Evolutionary conservation across 495 filamentous ascomycete species (phyloP), one percentile per base, ranked within the genome.

Genomic region (Penicillium longicatenatum): DNA sequence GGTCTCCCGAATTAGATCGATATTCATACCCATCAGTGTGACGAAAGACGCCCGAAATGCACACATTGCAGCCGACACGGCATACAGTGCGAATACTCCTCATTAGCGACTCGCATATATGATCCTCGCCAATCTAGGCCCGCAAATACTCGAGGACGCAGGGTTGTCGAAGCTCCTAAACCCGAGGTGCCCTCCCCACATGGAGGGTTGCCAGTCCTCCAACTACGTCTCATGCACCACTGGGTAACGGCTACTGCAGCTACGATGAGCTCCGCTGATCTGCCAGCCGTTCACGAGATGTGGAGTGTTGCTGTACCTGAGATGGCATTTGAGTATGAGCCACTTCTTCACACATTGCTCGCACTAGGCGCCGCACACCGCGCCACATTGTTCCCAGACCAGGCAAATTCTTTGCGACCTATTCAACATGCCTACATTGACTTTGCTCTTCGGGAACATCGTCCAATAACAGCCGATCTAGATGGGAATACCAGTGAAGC

Each of bases 321-420:
- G 16, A 58, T 68, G 65, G 59, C 65, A 9, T 65, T 68, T 35
- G 65, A 68, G 21, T 63, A 65, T 30, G 54, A 65, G 45, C 62
- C 62, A 30, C 65, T 68, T 44, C 57, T 65, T 19, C 63, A 68
- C 52, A 66, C 63, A n/a, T 41, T 68, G 31, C 60, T 65, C 26
- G 65, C 62, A 5, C 14, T 65, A n/a, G 52, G 59, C 0, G 65
- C 62, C 16, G 62, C 59, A 5, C 62, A 68, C 22, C 62, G 64
- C 8, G 49, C 58, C 6, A 61, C 45, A n/a, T 45, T 67, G 21
- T n/a, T 56, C 6, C 64, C 64, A 6, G 30, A 54, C 3, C 57
- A 67, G 48, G 58, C 58, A 16, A 60, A 52, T 20, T 33, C 51
- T 12, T 22, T 67, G 20, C 64, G 64, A 11, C 58, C 64, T 8